These are phyloP conservation scores for Mucor plumbeus DNA, from an alignment of 371 early-diverging fungal genomes.

Conservation along the genomic window DNA sequence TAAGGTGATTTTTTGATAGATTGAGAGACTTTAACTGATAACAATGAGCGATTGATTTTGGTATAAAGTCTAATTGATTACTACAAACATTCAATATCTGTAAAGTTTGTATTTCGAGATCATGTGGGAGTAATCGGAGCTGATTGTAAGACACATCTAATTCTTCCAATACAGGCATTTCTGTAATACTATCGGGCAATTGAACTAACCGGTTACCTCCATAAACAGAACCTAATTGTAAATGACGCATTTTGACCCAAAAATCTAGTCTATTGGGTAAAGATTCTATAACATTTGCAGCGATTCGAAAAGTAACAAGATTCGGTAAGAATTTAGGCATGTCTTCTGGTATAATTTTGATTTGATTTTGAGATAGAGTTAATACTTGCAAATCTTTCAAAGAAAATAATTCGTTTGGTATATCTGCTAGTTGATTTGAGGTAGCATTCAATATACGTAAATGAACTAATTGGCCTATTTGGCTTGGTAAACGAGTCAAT, in stretches of 20 bases:
- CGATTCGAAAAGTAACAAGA: conserved; percentile 54
- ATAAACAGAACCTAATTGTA: conserved; percentile 65
- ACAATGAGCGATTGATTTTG: conserved; percentile 61
- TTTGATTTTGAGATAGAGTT: conserved; percentile 59
- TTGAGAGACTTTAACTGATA: conserved; percentile 50
- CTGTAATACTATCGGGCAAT: conserved; percentile 53
- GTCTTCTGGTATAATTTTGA: conserved; percentile 50
- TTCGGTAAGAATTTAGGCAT: conserved; percentile 47
- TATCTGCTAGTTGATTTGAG: conserved; percentile 54
- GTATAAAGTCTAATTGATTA: conserved; percentile 64
- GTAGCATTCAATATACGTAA: conserved; percentile 60
- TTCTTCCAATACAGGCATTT: conserved; percentile 54
- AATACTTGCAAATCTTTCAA: conserved; percentile 57
- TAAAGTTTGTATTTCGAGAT: conserved; percentile 32
- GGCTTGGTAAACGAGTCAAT: conserved; percentile 47
- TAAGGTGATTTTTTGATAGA: conserved; percentile 62
- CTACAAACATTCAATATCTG: conserved; percentile 44
- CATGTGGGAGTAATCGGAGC: conserved; percentile 46
- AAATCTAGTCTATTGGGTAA: conserved; percentile 48
- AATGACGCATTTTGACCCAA: conserved; percentile 54
- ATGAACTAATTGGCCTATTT: conserved; percentile 46
- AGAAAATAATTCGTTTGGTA: conserved; percentile 56
- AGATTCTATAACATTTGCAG: conserved; percentile 55
- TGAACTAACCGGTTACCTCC: conserved; percentile 59
- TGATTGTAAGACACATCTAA: conserved; percentile 64